Evolutionary conservation across 768 basidiomycete genomes (phyloP), one percentile per base, ranked within the genome.

Genomic region (Trametes elegans): DNA sequence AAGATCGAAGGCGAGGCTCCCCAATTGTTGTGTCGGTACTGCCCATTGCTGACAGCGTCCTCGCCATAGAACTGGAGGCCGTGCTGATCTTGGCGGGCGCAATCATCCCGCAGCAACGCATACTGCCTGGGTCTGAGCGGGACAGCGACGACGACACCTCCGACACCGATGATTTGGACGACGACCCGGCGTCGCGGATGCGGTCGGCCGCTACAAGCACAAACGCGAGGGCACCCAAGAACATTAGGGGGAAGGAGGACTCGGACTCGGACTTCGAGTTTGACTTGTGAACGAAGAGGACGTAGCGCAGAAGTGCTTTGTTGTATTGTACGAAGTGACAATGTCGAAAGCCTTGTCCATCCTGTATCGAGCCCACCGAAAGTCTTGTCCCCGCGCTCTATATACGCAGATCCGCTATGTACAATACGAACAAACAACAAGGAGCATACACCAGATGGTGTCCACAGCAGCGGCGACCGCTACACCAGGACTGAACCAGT

Each of bases 251-350:
- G 28, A 75, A 86, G 58, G 81, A 79, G 38, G 82, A 87, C 63
- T 88, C 87, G 28, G 93, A 93, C 68, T 83, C 82, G 28, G 84
- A 85, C 49, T 88, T 95, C 66, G 90, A 92, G 52, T 59, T 59
- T 13, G 57, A 59, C 26, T 9, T 59, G 26, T 59, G 38, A 51
- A 13, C 35, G 34, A 39, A 9, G 21, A 24, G n/a, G 21, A 47
- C 16, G 32, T 16, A 35, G 19, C 32, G 5, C 18, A 27, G 28
- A 18, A 16, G 43, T 19, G 8, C 28, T n/a, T n/a, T n/a, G n/a
- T n/a, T n/a, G n/a, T n/a, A n/a, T n/a, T n/a, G n/a, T n/a, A n/a
- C n/a, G n/a, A n/a, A n/a, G n/a, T n/a, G n/a, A n/a, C n/a, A n/a
- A n/a, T n/a, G n/a, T n/a, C n/a, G n/a, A n/a, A n/a, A n/a, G n/a